Conservation (phyloP, 1,139 yeast genomes). For the Debaryomyces fabryi region DNA sequence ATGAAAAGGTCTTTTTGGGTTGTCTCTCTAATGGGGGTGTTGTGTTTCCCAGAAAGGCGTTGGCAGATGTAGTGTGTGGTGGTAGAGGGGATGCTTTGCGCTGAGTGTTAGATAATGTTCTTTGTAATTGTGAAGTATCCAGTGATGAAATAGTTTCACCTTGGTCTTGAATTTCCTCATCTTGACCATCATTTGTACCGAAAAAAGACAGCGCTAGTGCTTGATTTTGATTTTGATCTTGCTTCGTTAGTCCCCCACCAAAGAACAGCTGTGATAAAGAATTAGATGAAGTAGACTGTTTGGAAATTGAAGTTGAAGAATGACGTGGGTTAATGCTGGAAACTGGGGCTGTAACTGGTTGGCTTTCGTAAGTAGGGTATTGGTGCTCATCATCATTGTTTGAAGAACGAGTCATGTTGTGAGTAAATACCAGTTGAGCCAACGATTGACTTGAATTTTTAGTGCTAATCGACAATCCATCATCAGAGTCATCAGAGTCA, state of each 20-base stretch:
- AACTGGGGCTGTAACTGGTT: slow-evolving; percentile 33
- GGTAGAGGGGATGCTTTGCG: slow-evolving; percentile 46
- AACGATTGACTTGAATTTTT: slow-evolving; percentile 48
- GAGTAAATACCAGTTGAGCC: slow-evolving; percentile 47
- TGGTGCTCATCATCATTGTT: slow-evolving; percentile 17
- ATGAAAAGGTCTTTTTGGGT: slow-evolving; percentile 29
- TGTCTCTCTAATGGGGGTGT: slow-evolving; percentile 21
- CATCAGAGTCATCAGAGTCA: slow-evolving; percentile 26
- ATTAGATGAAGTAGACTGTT: slow-evolving; percentile 46
- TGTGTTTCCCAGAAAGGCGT: slow-evolving; percentile 39
- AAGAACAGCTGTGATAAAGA: slow-evolving; percentile 40
- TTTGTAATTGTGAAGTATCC: slow-evolving; percentile 8
- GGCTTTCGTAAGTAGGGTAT: slow-evolving; percentile 23
- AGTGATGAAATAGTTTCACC: slow-evolving; percentile 3
- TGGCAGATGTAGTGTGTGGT: slow-evolving; percentile 49
- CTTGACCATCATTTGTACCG: neutral
- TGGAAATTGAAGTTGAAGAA: slow-evolving; percentile 39
- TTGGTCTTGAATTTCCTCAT: slow-evolving; percentile 13
- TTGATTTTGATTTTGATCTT: slow-evolving; percentile 4
- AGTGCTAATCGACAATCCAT: slow-evolving; percentile 45
- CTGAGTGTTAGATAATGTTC: slow-evolving; percentile 30
- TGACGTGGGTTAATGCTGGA: slow-evolving; percentile 37
- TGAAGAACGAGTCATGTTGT: slow-evolving; percentile 24
- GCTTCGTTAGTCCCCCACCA: slow-evolving; percentile 19
- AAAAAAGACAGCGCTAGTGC: slow-evolving; percentile 9